phyloP scores from a whole-genome alignment of 441 rosid genomes.

The Biscutella auriculata region DNA sequence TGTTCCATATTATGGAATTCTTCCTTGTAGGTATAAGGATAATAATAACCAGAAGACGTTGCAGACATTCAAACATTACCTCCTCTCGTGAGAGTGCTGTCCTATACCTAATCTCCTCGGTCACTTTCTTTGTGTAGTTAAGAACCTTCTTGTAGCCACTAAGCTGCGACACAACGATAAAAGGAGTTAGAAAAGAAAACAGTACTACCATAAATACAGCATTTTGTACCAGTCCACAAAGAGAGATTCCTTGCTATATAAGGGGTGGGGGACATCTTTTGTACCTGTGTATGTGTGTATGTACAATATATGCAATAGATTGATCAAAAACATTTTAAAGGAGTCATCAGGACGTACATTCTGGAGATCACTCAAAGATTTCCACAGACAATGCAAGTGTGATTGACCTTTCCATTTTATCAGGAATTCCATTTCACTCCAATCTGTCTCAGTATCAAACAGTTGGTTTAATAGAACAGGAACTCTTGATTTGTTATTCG shows the following conservation, averaged over 20 bases:
- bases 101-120: constrained; percentile 76
- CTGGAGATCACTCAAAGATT: constrained; percentile 69
- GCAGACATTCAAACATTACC: constrained; percentile 37
- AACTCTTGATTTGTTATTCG: constrained; percentile 47
- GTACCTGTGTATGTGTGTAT: background rate
- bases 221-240: background rate
- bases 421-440: constrained; percentile 85
- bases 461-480: constrained; percentile 67
- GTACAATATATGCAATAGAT: background rate
- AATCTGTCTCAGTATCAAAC: constrained; percentile 74
- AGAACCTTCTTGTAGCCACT: constrained; percentile 94
- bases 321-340: constrained; percentile 2
- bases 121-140: constrained; percentile 87
- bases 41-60: background rate
- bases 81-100: constrained; percentile 80
- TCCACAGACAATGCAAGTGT: constrained; percentile 98
- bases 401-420: constrained; percentile 99
- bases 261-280: background rate
- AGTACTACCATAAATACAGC: background rate
- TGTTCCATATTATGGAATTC: background rate
- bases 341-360: constrained; percentile 44
- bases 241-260: background rate
- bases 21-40: background rate
- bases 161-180: constrained; percentile 47
- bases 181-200: constrained; percentile 5